These are phyloP conservation scores for Lumnitzera racemosa DNA, from an alignment of 345 rosid genomes.

Conservation along the genomic window DNA sequence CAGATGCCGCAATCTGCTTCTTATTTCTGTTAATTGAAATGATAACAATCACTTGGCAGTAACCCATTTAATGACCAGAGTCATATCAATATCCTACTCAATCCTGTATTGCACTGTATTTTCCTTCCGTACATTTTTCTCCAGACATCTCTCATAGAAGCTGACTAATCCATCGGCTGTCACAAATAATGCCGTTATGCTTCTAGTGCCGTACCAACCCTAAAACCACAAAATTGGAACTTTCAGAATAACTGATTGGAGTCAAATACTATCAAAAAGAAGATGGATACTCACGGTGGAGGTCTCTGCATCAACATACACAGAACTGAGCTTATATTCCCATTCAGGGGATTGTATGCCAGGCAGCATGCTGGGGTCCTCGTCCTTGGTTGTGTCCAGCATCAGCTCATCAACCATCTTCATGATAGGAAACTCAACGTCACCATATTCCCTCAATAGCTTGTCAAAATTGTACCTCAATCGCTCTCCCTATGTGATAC, in stretches of 20 bases:
- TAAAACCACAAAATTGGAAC: conserved; percentile 6
- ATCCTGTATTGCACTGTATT: conserved; percentile 21
- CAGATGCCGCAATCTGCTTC: no score
- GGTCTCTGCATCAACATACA: conserved; percentile 37
- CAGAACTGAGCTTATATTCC: conserved; percentile 49
- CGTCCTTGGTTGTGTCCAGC: conserved; percentile 49
- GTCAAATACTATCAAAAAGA: no score
- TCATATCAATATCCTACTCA: conserved; percentile 4
- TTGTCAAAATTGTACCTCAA: conserved; percentile 37
- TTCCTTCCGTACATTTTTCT: conserved; percentile 47
- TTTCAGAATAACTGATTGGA: not conserved
- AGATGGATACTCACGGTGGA: conserved; percentile 23
- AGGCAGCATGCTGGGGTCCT: conserved; percentile 24
- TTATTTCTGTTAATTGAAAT: no score
- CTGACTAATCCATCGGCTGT: conserved; percentile 35
- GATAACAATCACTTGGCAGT: no score
- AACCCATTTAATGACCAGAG: no score
- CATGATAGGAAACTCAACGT: conserved; percentile 34
- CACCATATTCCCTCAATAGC: conserved; percentile 23
- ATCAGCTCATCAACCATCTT: conserved; percentile 49
- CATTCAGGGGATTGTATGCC: conserved; percentile 26
- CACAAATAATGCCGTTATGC: conserved; percentile 46
- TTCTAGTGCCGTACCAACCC: conserved; percentile 75
- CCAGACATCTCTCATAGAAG: conserved; percentile 52
- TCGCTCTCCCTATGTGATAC: conserved; percentile 36